phyloP scores from a whole-genome alignment of 768 basidiomycete species.

The Terana coerulea region DNA sequence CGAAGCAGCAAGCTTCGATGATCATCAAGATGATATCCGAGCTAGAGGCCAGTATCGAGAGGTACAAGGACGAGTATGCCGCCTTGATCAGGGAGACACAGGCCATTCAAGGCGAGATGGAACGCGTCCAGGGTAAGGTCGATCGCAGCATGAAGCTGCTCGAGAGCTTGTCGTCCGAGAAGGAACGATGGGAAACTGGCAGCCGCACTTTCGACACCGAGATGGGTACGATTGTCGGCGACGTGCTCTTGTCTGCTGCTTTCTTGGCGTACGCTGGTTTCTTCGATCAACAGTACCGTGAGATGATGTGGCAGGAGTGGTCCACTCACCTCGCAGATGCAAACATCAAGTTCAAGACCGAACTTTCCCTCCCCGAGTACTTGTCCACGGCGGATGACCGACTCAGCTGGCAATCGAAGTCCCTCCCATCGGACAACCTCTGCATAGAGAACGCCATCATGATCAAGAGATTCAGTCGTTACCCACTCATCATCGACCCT shows the following conservation, averaged over 20 bases:
- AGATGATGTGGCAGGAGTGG: constrained; percentile 97
- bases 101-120: constrained; percentile 97
- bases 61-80: constrained; percentile 97
- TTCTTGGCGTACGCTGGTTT: constrained; percentile 97
- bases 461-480: constrained; percentile 96
- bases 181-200: constrained; percentile 89
- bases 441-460: constrained; percentile 99
- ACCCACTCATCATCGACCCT: constrained; percentile 96
- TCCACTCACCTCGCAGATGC: constrained; percentile 84
- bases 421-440: constrained; percentile 91
- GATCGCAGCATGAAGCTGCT: constrained; percentile 95
- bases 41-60: constrained; percentile 86
- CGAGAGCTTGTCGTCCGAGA: constrained; percentile 92
- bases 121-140: constrained; percentile 94
- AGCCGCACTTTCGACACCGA: constrained; percentile 95
- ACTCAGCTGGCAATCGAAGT: constrained; percentile 91
- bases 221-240: constrained; percentile 98
- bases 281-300: constrained; percentile 98
- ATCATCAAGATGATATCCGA: constrained; percentile 92
- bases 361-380: constrained; percentile 92
- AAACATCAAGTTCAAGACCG: constrained; percentile 86
- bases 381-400: constrained; percentile 96
- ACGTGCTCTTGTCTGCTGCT: constrained; percentile 91
- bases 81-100: constrained; percentile 95
- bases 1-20: constrained; percentile 86